Conservation (phyloP, 345 rosid species). For the Populus alba region DNA sequence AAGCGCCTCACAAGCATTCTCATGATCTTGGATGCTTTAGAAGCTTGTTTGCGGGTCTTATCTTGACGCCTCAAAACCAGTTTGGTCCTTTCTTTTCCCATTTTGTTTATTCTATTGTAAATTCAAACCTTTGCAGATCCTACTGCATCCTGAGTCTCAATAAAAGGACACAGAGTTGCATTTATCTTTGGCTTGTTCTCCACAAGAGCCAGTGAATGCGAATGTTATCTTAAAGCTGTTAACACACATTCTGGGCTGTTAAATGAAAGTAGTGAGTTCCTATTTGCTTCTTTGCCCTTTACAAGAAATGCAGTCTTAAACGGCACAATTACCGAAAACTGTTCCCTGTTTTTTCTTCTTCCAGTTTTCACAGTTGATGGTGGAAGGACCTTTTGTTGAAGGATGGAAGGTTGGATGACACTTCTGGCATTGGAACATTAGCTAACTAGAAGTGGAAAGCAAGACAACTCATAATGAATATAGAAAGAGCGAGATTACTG, state of each 20-base stretch:
- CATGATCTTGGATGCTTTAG: background rate
- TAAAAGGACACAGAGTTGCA: background rate
- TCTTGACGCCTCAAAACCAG: background rate
- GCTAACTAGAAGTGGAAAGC: background rate
- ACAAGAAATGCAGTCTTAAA: no score
- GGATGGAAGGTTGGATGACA: background rate
- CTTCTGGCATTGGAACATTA: background rate
- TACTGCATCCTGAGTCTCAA: background rate
- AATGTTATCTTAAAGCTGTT: background rate
- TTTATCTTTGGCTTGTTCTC: background rate
- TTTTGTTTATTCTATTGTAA: background rate
- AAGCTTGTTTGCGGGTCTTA: background rate
- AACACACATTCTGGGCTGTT: background rate
- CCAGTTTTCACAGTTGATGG: no score
- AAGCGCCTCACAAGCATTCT: background rate
- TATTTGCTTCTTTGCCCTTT: no score
- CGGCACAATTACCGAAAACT: no score
- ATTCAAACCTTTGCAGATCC: background rate
- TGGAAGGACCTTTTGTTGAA: background rate
- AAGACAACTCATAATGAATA: background rate
- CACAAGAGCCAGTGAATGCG: background rate
- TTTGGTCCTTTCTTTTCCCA: background rate
- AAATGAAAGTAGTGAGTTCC: background rate
- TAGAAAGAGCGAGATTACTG: background rate
- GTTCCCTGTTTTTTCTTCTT: no score